Evolutionary conservation across 495 filamentous ascomycete genomes (phyloP).

Genomic region (Penicillium bovifimosum): DNA sequence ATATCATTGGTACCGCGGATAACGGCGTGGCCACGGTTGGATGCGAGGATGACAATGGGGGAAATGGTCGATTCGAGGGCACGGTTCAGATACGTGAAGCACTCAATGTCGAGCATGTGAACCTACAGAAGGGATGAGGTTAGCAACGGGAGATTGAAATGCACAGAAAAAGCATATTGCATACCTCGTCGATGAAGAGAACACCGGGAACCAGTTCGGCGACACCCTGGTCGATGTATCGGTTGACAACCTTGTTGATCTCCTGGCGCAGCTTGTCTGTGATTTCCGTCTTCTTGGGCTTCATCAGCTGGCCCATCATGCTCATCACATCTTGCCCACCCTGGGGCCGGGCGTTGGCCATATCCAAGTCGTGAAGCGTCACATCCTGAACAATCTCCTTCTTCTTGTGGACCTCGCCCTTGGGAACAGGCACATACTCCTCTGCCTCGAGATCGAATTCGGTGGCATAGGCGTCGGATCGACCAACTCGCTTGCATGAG

Average conservation of each 20-base stretch:
- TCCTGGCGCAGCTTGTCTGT: conserved; percentile 92
- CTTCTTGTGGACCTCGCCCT: conserved; percentile 99
- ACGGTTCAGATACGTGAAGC: conserved; percentile 97
- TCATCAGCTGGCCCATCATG: conserved; percentile 99
- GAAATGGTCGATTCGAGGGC: conserved; percentile 89
- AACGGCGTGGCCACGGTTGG: conserved; percentile 85
- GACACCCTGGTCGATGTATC: conserved; percentile 97
- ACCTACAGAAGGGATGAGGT: conserved; percentile 47
- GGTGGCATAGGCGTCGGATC: conserved; percentile 92
- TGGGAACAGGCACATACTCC: conserved; percentile 96
- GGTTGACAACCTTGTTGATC: conserved; percentile 98
- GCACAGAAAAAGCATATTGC: conserved; percentile 5
- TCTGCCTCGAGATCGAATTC: conserved; percentile 98
- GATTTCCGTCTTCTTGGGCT: conserved; percentile 97
- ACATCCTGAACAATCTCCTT: conserved; percentile 99
- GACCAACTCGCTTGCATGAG: conserved; percentile 90
- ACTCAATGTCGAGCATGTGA: conserved; percentile 98
- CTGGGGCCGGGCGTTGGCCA: conserved; percentile 89
- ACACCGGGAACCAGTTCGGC: conserved; percentile 96
- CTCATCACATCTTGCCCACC: conserved; percentile 99
- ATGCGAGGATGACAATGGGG: conserved; percentile 94
- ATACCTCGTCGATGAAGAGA: conserved; percentile 95
- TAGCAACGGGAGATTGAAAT: background rate
- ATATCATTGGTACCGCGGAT: conserved; percentile 83
- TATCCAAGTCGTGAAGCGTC: conserved; percentile 91